Evolutionary conservation across 805 yeast species (phyloP), one percentile per base, ranked within the genome.

Genomic region (Cyberlindnera euphorbiiphila): DNA sequence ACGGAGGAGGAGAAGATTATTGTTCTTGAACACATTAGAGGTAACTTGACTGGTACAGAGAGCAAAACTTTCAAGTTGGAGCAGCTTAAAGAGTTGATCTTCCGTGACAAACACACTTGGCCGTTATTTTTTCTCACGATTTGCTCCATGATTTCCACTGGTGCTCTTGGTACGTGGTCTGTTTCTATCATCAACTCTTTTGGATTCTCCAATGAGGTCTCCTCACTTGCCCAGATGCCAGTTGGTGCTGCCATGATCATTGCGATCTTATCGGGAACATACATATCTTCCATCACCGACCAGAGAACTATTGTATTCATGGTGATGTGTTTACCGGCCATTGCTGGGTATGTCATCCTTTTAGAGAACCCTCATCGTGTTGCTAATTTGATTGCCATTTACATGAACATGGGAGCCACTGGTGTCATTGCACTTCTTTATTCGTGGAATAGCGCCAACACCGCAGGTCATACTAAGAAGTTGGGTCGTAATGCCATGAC

Each of bases 381-480:
- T 12, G 79, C 76, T 23, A 69, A 72, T 43, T 44, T 76, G 35
- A 56, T 74, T 36, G 67, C 74, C 5, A 64, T 75, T 28, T 74
- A 75, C 47, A 50, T 72, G 52, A 62, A 69, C 32, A 65, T 76
- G 69, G 66, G 80, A 49, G 70, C 83, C 29, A 71, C 78, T 21
- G 66, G 78, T 59, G 65, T 74, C 36, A 76, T 74, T 37, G 74
- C 82, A 1, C 64, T 77, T 36, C 63, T 78, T 21, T 77, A 76
- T 49, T 70, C 77, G 5, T 77, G 83, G 84, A 74, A 74, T 43
- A 68, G 73, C 38, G 70, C 79, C 31, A 77, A 77, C 47, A 76
- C 81, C 8, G 74, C 83, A 1, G 83, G 84, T 2, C 72, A 75
- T 38, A 74, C 81, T 6, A 78, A 78, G 50, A 68, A 77, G 43